phyloP scores from a whole-genome alignment of 176 grass and related monocot genomes.

The Cocos nucifera region DNA sequence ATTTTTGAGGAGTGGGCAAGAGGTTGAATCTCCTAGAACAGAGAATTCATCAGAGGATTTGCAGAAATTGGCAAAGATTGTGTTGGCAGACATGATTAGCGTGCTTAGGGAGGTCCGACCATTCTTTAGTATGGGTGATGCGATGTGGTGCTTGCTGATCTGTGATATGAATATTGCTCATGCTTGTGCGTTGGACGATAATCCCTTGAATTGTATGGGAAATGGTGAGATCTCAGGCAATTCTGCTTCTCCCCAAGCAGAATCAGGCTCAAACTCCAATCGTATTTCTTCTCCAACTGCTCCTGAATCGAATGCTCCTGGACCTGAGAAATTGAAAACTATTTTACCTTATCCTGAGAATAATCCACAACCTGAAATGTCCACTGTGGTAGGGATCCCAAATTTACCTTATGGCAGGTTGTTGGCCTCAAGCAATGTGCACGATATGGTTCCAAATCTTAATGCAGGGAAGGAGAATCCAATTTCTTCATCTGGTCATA shows the following conservation, averaged over 20 bases:
- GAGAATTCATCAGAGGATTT: background rate
- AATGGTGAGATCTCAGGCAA: background rate
- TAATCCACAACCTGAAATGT: background rate
- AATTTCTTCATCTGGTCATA: slow-evolving; percentile 5
- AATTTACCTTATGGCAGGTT: slow-evolving; percentile 4
- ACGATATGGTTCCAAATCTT: background rate
- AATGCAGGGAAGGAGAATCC: background rate
- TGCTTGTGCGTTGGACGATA: background rate
- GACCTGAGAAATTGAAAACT: slow-evolving; percentile 1
- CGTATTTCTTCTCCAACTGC: background rate
- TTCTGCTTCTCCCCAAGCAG: background rate
- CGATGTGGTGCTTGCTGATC: slow-evolving; percentile 24
- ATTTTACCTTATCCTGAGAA: background rate
- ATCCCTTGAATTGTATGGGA: background rate
- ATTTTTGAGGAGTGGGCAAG: slow-evolving; percentile 13
- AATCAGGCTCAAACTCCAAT: background rate
- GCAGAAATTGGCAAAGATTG: slow-evolving; percentile 9
- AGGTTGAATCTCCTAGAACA: background rate
- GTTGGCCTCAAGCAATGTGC: background rate
- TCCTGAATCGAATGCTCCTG: background rate
- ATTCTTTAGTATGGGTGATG: slow-evolving; percentile 11
- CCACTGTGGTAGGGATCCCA: slow-evolving; percentile 2
- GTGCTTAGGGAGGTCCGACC: slow-evolving; percentile 8
- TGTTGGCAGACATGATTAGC: slow-evolving; percentile 11
- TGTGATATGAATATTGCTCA: slow-evolving; percentile 9